Conservation (phyloP, 306 rosid genomes). For the Begonia masoniana region DNA sequence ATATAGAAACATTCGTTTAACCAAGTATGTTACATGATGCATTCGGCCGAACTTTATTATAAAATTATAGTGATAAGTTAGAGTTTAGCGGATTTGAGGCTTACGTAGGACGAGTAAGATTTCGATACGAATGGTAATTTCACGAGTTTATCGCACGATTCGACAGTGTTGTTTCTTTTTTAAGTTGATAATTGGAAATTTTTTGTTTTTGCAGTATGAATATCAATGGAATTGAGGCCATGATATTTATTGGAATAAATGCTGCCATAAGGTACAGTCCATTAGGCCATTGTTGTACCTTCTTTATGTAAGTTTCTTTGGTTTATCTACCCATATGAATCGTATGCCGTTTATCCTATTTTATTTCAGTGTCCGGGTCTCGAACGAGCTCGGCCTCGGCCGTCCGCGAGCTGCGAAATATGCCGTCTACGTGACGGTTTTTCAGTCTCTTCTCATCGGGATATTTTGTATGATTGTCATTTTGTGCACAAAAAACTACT, state of each 20-base stretch:
- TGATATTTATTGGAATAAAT: constrained; percentile 8
- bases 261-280: constrained; percentile 6
- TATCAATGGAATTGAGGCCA: constrained; percentile 5
- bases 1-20: no score
- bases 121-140: no score
- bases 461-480: constrained; percentile 9
- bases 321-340: no score
- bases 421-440: constrained; percentile 19
- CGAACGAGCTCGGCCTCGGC: constrained; percentile 31
- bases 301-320: no score
- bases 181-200: neutral
- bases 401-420: constrained; percentile 35
- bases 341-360: no score
- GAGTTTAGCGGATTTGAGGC: no score
- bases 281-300: no score
- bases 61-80: no score
- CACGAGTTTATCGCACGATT: neutral
- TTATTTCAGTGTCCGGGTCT: constrained; percentile 27
- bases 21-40: no score
- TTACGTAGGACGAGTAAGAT: no score
- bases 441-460: constrained; percentile 22
- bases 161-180: neutral
- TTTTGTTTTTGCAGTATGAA: constrained; percentile 7
- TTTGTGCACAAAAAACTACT: constrained; percentile 7
- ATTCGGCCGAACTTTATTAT: neutral